Base-by-base conservation (phyloP, 352 stramenopile genomes). In the Phytophthora boehmeriae region DNA sequence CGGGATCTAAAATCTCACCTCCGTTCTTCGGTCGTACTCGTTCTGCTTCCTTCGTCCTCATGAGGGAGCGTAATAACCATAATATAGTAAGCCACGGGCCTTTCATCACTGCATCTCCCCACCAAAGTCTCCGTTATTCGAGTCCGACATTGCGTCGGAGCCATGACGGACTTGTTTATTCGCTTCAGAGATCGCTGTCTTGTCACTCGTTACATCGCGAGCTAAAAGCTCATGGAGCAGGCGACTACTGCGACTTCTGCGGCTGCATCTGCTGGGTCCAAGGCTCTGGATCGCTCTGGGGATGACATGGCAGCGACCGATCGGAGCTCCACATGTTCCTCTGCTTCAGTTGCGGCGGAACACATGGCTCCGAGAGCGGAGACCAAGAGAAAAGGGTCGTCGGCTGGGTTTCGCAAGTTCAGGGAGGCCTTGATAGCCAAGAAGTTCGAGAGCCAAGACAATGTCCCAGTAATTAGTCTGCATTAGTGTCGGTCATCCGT, bases 401-500 rank as follows among this genome's bases (percentile, higher is more conserved):
- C 34, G 16, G 36, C 49, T 17, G 65, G 64, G 9, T 88, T 90
- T 63, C 76, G 72, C n/a, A 88, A 86, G 61, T 73, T 90, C 51
- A 73, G 78, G 5, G 66, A 88, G 32, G 63, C 75, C 48, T 66
- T 90, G 8, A 80, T 90, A 74, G 55, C 71, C 53, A 76, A 80
- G 44, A 75, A 63, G 17, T 87, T 88, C 49, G 69, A 78, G 43
- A 54, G 28, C 27, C 55, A 64, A 17, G 81, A 88, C 36, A 79
- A 80, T 51, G 0, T 66, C 3, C 76, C 78, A n/a, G 76, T 85
- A 66, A 27, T 30, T 30, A 30, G 6, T 6, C 3, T 6, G 25
- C 6, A 30, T 30, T 30, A 30, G 25, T 30, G 25, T 30, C 25
- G 6, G 6, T 6, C 25, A 6, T 30, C 25, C 25, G 25, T 6